Evolutionary conservation across 1,284 basidiomycete species (phyloP).

Genomic region (Mycosarcoma maydis): DNA sequence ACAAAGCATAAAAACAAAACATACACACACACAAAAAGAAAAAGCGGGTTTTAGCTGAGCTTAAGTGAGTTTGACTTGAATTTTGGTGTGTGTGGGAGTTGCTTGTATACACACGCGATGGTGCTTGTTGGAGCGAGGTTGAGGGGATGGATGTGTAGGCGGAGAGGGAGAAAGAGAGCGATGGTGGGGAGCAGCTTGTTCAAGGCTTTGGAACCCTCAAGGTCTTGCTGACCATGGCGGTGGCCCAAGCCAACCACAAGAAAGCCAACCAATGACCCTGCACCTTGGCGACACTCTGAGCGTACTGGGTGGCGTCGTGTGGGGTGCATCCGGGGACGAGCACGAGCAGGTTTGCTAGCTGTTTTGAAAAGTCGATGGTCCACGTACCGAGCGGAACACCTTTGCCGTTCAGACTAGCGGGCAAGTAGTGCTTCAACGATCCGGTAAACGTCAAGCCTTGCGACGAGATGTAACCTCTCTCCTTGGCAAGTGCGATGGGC

Average conservation of each 20-base stretch:
- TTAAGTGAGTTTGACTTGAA: too few relatives aligned
- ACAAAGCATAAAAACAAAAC: too few relatives aligned
- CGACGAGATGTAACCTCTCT: slow-evolving; percentile 37
- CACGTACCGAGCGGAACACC: slow-evolving; percentile 58
- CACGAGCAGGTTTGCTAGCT: slow-evolving; percentile 23
- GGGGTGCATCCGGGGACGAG: slow-evolving; percentile 17
- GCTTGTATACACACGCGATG: too few relatives aligned
- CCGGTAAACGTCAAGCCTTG: slow-evolving; percentile 56
- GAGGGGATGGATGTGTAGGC: too few relatives aligned
- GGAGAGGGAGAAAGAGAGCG: too few relatives aligned
- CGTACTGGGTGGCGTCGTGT: slow-evolving; percentile 6
- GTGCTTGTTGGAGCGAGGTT: too few relatives aligned
- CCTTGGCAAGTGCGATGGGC: slow-evolving; percentile 43
- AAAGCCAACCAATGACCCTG: slow-evolving; percentile 58
- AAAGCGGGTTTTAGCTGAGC: too few relatives aligned
- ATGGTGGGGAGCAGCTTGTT: too few relatives aligned
- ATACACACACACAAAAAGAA: too few relatives aligned
- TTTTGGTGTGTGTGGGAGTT: too few relatives aligned
- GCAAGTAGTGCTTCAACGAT: slow-evolving; percentile 40
- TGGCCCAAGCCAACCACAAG: slow-evolving; percentile 60
- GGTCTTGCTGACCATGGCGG: slow-evolving; percentile 64
- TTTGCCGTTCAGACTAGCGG: slow-evolving; percentile 23
- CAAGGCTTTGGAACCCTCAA: slow-evolving; percentile 65
- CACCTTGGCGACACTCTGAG: slow-evolving; percentile 26
- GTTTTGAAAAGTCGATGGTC: slow-evolving; percentile 38